These are phyloP conservation scores for Chaetomium olivaceum DNA, from an alignment of 2,329 filamentous ascomycete species.

Conservation along the genomic window DNA sequence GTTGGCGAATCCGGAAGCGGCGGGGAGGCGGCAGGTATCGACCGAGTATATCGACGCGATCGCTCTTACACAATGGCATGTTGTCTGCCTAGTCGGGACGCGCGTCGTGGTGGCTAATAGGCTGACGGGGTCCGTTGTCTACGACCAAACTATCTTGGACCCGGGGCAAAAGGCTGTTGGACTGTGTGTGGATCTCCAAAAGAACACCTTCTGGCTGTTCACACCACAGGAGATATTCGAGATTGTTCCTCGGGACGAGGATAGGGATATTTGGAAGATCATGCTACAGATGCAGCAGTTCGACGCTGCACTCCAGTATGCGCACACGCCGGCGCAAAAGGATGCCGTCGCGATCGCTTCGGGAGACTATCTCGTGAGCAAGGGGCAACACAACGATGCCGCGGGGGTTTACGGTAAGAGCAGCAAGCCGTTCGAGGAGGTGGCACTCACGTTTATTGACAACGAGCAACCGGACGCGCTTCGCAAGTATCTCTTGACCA, in stretches of 20 bases:
- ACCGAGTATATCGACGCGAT: conserved; percentile 77
- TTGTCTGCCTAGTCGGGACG: conserved; percentile 78
- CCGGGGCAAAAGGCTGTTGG: conserved; percentile 78
- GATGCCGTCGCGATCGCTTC: conserved; percentile 91
- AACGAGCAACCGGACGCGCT: conserved; percentile 86
- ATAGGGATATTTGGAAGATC: conserved; percentile 91
- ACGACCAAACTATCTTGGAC: conserved; percentile 83
- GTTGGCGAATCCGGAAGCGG: conserved; percentile 67
- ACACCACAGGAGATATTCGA: conserved; percentile 90
- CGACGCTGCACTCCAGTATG: conserved; percentile 82
- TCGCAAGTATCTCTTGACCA: conserved; percentile 83
- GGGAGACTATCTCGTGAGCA: conserved; percentile 81
- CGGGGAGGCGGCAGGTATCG: conserved; percentile 62
- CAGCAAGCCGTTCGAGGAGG: conserved; percentile 95
- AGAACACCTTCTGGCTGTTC: conserved; percentile 97
- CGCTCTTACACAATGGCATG: conserved; percentile 89
- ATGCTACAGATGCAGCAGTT: conserved; percentile 86
- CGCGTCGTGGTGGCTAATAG: conserved; percentile 83
- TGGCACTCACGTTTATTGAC: conserved; percentile 88
- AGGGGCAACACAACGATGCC: conserved; percentile 80
- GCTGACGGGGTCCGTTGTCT: conserved; percentile 80
- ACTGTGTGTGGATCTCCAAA: conserved; percentile 84
- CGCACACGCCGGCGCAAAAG: conserved; percentile 75
- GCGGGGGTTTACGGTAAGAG: conserved; percentile 91
- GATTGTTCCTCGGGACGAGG: conserved; percentile 86